These are phyloP conservation scores for Metschnikowia amazonensis DNA, from an alignment of 805 yeast species.

Conservation along the genomic window DNA sequence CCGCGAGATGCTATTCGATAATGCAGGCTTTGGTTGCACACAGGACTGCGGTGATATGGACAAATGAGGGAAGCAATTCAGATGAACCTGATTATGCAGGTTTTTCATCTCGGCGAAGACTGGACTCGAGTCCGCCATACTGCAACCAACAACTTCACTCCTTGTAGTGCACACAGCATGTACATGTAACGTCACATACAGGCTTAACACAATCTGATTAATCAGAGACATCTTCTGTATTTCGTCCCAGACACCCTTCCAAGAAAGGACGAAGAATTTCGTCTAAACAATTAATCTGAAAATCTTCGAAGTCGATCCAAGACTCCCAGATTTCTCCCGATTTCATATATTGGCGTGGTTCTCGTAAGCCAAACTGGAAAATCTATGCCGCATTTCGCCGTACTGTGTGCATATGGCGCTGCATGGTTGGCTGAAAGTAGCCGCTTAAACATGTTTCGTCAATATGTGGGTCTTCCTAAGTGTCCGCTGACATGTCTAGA, in stretches of 20 bases:
- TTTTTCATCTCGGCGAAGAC: not conserved
- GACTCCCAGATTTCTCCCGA: not conserved
- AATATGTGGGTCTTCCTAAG: not conserved
- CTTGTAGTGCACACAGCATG: not conserved
- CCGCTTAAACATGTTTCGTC: not conserved
- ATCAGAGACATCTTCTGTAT: not conserved
- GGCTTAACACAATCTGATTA: constrained; percentile 1
- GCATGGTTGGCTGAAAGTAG: not conserved
- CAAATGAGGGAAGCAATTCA: constrained; percentile 1
- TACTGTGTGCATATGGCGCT: not conserved
- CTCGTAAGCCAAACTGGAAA: not conserved
- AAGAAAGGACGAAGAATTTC: no score
- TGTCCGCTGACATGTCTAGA: not conserved
- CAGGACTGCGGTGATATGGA: not conserved
- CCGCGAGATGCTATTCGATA: constrained; percentile 7
- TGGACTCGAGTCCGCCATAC: not conserved
- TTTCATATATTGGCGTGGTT: not conserved
- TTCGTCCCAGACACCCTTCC: not conserved
- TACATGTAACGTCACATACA: not conserved
- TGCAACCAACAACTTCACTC: not conserved
- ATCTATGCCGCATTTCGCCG: not conserved
- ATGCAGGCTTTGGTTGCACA: not conserved
- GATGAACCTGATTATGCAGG: constrained; percentile 5
- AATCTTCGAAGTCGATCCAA: not conserved
- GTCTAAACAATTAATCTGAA: no score